These are phyloP conservation scores for Teratosphaeria nubilosa DNA, from an alignment of 2,329 filamentous ascomycete genomes.

Conservation along the genomic window DNA sequence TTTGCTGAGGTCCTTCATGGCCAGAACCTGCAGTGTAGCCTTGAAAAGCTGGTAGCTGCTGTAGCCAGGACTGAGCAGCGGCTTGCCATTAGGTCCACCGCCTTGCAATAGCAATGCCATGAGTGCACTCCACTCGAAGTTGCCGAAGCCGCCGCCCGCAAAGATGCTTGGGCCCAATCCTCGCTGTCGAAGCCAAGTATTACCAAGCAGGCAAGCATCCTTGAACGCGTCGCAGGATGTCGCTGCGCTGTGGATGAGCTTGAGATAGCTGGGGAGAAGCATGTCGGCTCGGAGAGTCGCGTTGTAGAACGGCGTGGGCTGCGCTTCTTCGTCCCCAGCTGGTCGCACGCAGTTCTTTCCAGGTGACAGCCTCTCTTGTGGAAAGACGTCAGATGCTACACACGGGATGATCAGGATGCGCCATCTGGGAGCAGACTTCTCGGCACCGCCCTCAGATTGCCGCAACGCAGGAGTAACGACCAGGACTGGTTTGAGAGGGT, in stretches of 20 bases:
- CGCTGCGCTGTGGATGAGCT: conserved; percentile 59
- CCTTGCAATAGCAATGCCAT: conserved; percentile 70
- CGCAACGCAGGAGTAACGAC: conserved; percentile 30
- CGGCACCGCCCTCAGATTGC: conserved; percentile 8
- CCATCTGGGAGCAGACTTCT: conserved; percentile 34
- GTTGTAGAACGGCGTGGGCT: conserved; percentile 78
- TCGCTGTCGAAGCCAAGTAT: conserved; percentile 80
- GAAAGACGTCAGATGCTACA: conserved; percentile 58
- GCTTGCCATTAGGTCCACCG: conserved; percentile 61
- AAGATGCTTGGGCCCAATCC: conserved; percentile 63
- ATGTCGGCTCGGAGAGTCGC: conserved; percentile 70
- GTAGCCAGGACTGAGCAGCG: conserved; percentile 66
- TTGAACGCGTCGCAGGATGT: conserved; percentile 62
- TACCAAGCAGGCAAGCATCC: conserved; percentile 77
- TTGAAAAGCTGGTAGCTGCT: conserved; percentile 94
- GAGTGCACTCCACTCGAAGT: conserved; percentile 81
- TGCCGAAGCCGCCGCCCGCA: conserved; percentile 79
- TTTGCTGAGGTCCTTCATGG: conserved; percentile 59
- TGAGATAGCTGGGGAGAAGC: conserved; percentile 63
- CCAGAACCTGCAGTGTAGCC: conserved; percentile 78
- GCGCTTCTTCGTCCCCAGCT: conserved; percentile 29
- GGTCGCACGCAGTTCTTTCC: conserved; percentile 58
- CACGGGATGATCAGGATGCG: conserved; percentile 70
- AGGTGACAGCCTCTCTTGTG: conserved; percentile 59
- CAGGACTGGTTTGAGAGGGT: conserved; percentile 56